Evolutionary conservation across 768 basidiomycete genomes (phyloP).

Genomic region (Tulasnella sp.): DNA sequence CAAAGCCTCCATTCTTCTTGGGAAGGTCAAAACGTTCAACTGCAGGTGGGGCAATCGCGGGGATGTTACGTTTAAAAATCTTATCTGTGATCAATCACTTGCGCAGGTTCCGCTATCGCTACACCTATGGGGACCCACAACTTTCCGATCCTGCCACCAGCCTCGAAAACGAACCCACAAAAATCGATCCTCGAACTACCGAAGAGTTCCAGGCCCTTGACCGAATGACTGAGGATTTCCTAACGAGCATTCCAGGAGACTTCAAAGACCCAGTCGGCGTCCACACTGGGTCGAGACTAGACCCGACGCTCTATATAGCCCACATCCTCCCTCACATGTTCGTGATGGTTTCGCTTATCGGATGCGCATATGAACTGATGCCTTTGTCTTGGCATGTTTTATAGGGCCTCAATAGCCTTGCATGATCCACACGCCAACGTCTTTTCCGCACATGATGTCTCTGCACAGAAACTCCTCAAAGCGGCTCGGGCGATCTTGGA

Average conservation of each 20-base stretch:
- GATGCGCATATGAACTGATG: neutral
- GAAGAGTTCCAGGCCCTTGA: slow-evolving; percentile 57
- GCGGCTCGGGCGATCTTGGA: neutral
- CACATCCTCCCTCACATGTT: slow-evolving; percentile 25
- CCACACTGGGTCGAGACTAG: slow-evolving; percentile 31
- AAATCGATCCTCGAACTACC: slow-evolving; percentile 43
- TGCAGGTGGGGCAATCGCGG: no score
- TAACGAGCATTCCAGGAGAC: slow-evolving; percentile 44
- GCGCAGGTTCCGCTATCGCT: neutral
- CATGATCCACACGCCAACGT: neutral
- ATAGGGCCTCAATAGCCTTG: neutral
- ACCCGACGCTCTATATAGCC: slow-evolving; percentile 42
- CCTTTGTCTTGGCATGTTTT: neutral
- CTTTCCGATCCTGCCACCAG: no score
- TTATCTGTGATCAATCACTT: no score
- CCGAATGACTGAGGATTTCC: slow-evolving; percentile 44
- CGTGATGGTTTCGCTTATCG: neutral
- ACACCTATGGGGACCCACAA: neutral
- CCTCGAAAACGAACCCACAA: neutral
- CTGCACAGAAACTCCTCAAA: neutral
- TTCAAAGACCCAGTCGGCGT: slow-evolving; percentile 43
- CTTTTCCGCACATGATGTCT: neutral
- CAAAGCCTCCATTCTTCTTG: slow-evolving; percentile 11
- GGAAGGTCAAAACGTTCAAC: slow-evolving; percentile 14
- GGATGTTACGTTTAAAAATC: no score